These are phyloP conservation scores for Botrytis elliptica DNA, from an alignment of 2,329 filamentous ascomycete genomes.

Conservation along the genomic window DNA sequence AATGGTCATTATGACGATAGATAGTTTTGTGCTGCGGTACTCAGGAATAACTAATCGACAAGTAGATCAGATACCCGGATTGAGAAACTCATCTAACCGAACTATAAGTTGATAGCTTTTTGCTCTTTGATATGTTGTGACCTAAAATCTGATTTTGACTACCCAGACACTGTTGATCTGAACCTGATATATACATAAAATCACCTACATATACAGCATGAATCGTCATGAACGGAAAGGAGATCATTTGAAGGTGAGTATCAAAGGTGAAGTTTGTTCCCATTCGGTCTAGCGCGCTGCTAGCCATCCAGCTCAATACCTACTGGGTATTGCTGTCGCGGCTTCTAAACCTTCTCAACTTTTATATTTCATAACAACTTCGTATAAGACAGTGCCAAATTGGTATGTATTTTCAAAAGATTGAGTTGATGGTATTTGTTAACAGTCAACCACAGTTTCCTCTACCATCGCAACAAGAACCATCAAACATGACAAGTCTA, in stretches of 20 bases:
- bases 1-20: not conserved
- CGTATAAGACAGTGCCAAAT: accelerated
- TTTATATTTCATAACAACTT: not conserved
- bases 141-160: not conserved
- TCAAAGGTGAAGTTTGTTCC: not conserved
- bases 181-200: not conserved
- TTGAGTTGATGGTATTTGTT: not conserved
- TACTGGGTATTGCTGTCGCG: not conserved
- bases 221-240: too few species aligned
- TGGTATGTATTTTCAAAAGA: accelerated
- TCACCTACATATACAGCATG: not conserved
- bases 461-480: not conserved
- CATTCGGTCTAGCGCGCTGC: not conserved
- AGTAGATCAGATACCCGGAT: not conserved
- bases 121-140: not conserved
- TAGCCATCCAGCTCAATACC: not conserved
- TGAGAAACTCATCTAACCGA: not conserved
- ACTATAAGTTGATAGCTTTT: too few species aligned
- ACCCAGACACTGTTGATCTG: not conserved
- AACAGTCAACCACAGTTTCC: not conserved
- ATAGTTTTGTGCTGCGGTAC: not conserved
- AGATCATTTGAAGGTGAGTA: not conserved
- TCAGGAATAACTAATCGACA: not conserved
- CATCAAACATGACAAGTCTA: not conserved
- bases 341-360: not conserved